Base-by-base conservation (phyloP, 2,329 filamentous ascomycete species). In the Penicillium expansum region DNA sequence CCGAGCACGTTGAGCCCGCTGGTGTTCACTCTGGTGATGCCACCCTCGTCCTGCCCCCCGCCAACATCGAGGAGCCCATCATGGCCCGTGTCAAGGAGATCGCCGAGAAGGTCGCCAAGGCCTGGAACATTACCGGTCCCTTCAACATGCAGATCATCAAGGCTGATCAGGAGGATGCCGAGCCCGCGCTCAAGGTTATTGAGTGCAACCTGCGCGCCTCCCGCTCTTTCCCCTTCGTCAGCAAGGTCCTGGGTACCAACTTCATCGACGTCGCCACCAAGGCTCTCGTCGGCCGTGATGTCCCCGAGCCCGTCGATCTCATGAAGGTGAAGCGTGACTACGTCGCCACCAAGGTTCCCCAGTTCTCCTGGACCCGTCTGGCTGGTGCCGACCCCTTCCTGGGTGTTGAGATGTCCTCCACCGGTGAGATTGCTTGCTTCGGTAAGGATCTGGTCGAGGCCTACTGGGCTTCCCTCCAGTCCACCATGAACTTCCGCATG, bases 141-240 rank as follows among this genome's bases (percentile, higher is more conserved):
- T 99, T 97, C 86, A 99, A 99, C 84, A 97, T 99, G 93, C 94
- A 99, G 74, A 96, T 99, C 77, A 97, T 99, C 84, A 96, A 96
- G 81, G 91, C 90, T 35, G 83, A 90, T 13, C 81, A 89, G 32
- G 86, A 90, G 57, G 89, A 89, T 56, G 88, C 87, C 55, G 84
- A 88, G 70, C 85, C 90, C 33, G 82, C 84, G 29, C 85, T 97
- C 64, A 97, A 97, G 83, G 93, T 97, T 70, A 97, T 97, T 62
- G 93, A 97, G 79, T 97, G 93, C 82, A 97, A 97, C 77, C 86
- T 97, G 61, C 93, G 93, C 75, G 94, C 93, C 56, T 97, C 93
- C 58, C 92, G 93, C 62, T 97, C 93, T 1, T 97, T 97, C 87
- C 93, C 94, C 72, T 97, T 97, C 77, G 92, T 96, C 74, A 93